Base-by-base conservation (phyloP, 176 grass and related monocot genomes). In the Ensete ventricosum region DNA sequence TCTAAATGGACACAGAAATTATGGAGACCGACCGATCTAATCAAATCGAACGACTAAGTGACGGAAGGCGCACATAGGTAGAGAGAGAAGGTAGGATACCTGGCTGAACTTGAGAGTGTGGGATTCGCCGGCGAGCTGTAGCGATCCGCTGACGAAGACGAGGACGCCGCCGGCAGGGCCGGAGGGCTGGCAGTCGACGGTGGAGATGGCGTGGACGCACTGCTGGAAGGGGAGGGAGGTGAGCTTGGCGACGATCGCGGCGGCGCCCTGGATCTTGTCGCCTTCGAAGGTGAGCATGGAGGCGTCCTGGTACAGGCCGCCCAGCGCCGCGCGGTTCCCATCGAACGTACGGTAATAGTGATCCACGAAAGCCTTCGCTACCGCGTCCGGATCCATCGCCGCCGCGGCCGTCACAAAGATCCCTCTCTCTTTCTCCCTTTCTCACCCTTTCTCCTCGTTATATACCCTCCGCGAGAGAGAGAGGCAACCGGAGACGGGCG, bases 241-340 rank as follows among this genome's bases (percentile, higher is more conserved):
- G 73, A 75, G 73, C 26, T 75, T 75, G 53, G 73, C 53, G 53
- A 75, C 73, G 53, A 75, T 75, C 26, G 25, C 54, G 12, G 53
- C 25, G 14, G 54, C 25, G 2, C 73, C 73, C 54, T 75, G 54
- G 54, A 11, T 75, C 73, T 75, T 75, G 25, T 25, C 54, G 52
- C 73, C 73, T 54, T 75, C 73, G 54, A 75, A 75, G 54, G 73
- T 75, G 52, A 75, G 73, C 73, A 75, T 75, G 21, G 73, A 75
- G 14, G 25, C 53, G 25, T 75, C 54, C 54, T 60, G 73, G 73
- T 75, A 75, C 7, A 75, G 73, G 54, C 6, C n/a, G 14, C 54
- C 73, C 14, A 75, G 73, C 13, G 12, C 54, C 25, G 51, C 73
- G 54, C 73, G 53, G 53, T 60, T 59, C 25, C 14, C 26, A 54